These are phyloP conservation scores for Apiospora hydei DNA, from an alignment of 2,329 filamentous ascomycete genomes.

Conservation along the genomic window DNA sequence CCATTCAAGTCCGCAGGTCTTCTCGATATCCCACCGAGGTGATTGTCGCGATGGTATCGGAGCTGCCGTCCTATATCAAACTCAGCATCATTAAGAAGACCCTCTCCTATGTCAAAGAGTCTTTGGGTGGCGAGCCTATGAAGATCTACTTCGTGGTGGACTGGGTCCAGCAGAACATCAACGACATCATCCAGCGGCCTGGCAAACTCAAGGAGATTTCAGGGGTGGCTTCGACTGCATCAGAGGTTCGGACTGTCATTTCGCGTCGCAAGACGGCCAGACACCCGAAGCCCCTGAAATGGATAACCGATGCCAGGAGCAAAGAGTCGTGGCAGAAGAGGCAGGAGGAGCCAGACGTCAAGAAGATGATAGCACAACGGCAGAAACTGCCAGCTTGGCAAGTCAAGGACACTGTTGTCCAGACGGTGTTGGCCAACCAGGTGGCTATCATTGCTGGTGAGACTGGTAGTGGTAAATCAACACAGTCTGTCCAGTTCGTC, in stretches of 20 bases:
- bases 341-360: constrained; percentile 70
- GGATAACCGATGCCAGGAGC: constrained; percentile 66
- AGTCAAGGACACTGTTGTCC: constrained; percentile 77
- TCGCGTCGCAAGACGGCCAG: constrained; percentile 48
- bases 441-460: constrained; percentile 97
- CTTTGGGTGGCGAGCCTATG: constrained; percentile 85
- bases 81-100: constrained; percentile 84
- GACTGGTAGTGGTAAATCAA: constrained; percentile 96
- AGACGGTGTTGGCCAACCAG: constrained; percentile 77
- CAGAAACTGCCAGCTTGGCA: constrained; percentile 87
- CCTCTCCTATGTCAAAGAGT: constrained; percentile 72
- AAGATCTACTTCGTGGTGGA: constrained; percentile 86
- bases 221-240: constrained; percentile 73
- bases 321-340: constrained; percentile 73
- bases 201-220: constrained; percentile 86
- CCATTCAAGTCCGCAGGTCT: constrained; percentile 73
- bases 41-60: constrained; percentile 73
- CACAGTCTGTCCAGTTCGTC: constrained; percentile 95
- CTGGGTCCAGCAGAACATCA: constrained; percentile 88
- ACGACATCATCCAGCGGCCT: constrained; percentile 82
- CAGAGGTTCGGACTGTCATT: constrained; percentile 54
- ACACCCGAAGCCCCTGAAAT: constrained; percentile 67
- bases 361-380: constrained; percentile 77
- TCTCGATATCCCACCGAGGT: constrained; percentile 74
- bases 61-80: constrained; percentile 90